Base-by-base conservation (phyloP, 2,329 filamentous ascomycete genomes). In the Xylaria sp. region DNA sequence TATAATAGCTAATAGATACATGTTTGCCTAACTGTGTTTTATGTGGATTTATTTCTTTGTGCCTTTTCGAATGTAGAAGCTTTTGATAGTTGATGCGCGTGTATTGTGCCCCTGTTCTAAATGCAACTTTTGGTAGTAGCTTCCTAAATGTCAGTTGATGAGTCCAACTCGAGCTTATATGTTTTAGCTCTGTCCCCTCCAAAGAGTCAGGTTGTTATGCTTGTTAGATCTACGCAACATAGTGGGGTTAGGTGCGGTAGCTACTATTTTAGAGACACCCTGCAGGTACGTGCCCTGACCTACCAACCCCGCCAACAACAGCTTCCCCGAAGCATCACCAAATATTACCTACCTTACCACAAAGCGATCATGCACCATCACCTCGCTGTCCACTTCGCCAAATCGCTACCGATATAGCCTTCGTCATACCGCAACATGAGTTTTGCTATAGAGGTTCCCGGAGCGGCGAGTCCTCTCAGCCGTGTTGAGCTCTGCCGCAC, bases 381-480 rank as follows among this genome's bases (percentile, higher is more conserved):
- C 15, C 15, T 36, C 52, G 15, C 6, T 25, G 23, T 43, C 15
- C 23, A 28, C 8, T 10, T 23, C 54, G 15, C 18, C 46, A 15
- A n/a, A 52, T 13, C 41, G 3, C 51, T 5, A 9, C 23, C 51
- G 25, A 60, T 54, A 64, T 54, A 64, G 39, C 23, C 10, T 49
- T 10, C 25, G 54, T 64, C 18, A 56, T 36, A 13, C 23, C 39
- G 12, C 70, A 72, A 69, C 76, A 93, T 93, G 91, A 88, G 85
- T 78, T 91, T 91, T 79, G 82, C 87, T 69, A 89, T 97, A 78
- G 94, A 97, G 83, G 90, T 94, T 68, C 88, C 92, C 7, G 94
- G 92, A 72, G 94, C 96, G 82, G 91, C 94, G 54, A 94, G 86
- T 74, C 92, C 92, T 64, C 83, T 94, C 71, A 89, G 81, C 86